Base-by-base conservation (phyloP, 768 basidiomycete species). In the Cystoderma amianthinum region DNA sequence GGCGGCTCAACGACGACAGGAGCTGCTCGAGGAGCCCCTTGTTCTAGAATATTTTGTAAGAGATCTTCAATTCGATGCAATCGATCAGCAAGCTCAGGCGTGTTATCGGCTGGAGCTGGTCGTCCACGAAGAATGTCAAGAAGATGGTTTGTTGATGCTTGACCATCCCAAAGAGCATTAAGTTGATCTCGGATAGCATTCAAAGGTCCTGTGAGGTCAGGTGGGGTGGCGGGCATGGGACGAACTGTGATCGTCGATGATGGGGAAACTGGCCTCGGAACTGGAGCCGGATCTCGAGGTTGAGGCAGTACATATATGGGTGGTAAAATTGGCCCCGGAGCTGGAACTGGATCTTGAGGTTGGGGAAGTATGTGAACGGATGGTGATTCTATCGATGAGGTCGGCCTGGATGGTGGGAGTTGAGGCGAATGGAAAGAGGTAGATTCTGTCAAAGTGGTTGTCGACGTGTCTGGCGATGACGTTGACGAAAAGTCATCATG, bases 91-190 rank as follows among this genome's bases (percentile, higher is more conserved):
- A 75, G 47, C 40, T 53, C 74, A 39, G 53, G 66, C 60, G 53
- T 73, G 20, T 70, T 64, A 19, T 56, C 59, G 4, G 60, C 55
- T 4, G 63, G 61, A n/a, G 55, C 47, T 34, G 67, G 59, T 15
- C 72, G 69, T 21, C 71, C 67, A 15, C 75, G 71, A 40, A 92
- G 62, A 18, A 80, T 74, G 42, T 84, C 76, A 24, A 93, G 58
- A 44, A 78, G 62, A 21, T 73, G 68, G 39, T 80, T 78, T 5
- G 82, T 74, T 0, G 72, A 63, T 0, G 58, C 51, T 57, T 94
- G 88, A 4, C 72, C 77, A 36, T 84, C 70, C 58, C 76, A 67
- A 16, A 95, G 57, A 6, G 71, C 74, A 7, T 66, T 63, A 5
- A 81, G 66, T 48, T 82, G 76, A 5, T 76, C 72, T 33, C 78